Evolutionary conservation across 129 eudicot genomes (phyloP).

Genomic region (Gnaphalium uliginosum): DNA sequence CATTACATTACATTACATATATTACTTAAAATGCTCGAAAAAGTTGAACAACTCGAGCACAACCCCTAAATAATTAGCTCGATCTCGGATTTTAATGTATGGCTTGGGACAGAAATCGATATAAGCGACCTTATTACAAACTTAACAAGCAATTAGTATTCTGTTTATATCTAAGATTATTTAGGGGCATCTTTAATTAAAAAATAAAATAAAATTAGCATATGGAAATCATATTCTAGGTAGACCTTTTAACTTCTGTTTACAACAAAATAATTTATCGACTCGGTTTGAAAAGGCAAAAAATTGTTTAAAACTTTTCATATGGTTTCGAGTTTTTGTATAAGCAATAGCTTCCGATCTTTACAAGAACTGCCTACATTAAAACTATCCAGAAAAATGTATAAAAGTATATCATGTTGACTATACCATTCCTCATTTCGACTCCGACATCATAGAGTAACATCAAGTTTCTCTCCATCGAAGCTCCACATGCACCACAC

Average conservation of each 20-base stretch:
- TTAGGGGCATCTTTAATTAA: too few relatives aligned
- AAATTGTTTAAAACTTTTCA: not conserved
- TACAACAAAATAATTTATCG: not conserved
- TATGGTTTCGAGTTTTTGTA: not conserved
- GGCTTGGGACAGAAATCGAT: too few relatives aligned
- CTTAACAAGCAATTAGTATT: too few relatives aligned
- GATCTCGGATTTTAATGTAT: too few relatives aligned
- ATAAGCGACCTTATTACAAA: too few relatives aligned
- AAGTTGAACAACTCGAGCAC: too few relatives aligned
- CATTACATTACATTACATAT: too few relatives aligned
- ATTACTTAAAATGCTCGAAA: too few relatives aligned
- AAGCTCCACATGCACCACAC: conserved; percentile 67
- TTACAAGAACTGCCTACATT: conserved; percentile 7
- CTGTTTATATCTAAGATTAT: too few relatives aligned
- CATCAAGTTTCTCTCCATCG: conserved; percentile 68
- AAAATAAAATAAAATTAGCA: too few relatives aligned
- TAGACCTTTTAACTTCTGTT: not conserved
- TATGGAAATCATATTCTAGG: too few relatives aligned
- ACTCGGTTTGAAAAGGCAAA: not conserved
- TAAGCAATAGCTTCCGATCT: conserved; percentile 9
- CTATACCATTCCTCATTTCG: not conserved
- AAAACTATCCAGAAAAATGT: conserved; percentile 1
- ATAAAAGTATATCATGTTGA: conserved; percentile 7
- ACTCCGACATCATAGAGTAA: conserved; percentile 30
- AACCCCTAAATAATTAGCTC: too few relatives aligned